Conservation (phyloP, 176 grass and related monocot genomes). For the Alopecurus myosuroides region DNA sequence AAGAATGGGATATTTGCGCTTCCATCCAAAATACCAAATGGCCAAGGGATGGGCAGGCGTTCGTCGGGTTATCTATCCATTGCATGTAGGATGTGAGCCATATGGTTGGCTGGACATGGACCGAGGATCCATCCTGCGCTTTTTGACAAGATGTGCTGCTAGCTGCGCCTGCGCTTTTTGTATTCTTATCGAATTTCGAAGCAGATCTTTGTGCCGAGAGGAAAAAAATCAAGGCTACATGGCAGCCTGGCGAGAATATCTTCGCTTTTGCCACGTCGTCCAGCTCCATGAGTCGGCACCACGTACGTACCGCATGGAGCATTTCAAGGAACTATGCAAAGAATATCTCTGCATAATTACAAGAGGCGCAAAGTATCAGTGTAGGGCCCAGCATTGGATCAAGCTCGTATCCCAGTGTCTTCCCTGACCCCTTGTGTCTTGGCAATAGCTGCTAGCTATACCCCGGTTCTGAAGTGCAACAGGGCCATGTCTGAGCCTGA, state of each 20-base stretch:
- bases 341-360: no score
- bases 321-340: no score
- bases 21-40: background rate
- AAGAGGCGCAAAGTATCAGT: no score
- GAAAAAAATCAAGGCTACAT: background rate
- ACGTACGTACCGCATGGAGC: no score
- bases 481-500: constrained; percentile 94
- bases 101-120: constrained; percentile 31
- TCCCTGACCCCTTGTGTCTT: constrained; percentile 98
- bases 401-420: constrained; percentile 94
- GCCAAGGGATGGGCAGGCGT: constrained; percentile 2
- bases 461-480: constrained; percentile 77
- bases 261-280: background rate
- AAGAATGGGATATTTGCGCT: constrained; percentile 31
- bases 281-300: background rate
- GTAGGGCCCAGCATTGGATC: no score
- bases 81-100: constrained; percentile 7
- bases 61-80: constrained; percentile 29
- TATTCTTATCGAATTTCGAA: background rate
- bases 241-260: background rate
- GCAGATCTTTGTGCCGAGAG: background rate
- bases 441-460: constrained; percentile 88
- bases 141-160: constrained; percentile 8
- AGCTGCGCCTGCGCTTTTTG: background rate
- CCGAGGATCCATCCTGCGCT: constrained; percentile 21